These are phyloP conservation scores for Sisymbrium altissimum DNA, from an alignment of 345 rosid genomes.

Conservation along the genomic window DNA sequence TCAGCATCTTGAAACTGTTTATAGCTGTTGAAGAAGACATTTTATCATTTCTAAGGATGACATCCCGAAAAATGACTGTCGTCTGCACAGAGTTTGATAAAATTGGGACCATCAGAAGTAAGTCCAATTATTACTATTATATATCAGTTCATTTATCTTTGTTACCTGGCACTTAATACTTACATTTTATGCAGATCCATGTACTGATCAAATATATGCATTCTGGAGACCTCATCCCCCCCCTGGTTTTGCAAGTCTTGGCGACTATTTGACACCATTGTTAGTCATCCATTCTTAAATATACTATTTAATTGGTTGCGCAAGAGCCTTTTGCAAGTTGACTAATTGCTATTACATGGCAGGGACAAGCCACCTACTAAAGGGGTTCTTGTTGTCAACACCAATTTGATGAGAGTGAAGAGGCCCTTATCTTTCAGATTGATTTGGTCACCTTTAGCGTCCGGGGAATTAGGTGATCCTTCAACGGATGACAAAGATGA, in stretches of 20 bases:
- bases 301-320: neutral
- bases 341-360: conserved; percentile 36
- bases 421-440: conserved; percentile 75
- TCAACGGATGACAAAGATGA: conserved; percentile 22
- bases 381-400: conserved; percentile 87
- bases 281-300: conserved; percentile 40
- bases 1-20: conserved; percentile 89
- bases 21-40: conserved; percentile 94
- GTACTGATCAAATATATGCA: conserved; percentile 58
- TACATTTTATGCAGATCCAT: conserved; percentile 50
- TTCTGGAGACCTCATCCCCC: conserved; percentile 97
- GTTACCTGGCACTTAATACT: conserved; percentile 25
- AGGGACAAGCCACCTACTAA: conserved; percentile 98
- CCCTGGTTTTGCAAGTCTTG: conserved; percentile 93
- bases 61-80: conserved; percentile 79
- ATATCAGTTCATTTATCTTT: conserved; percentile 13
- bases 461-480: conserved; percentile 39
- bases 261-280: conserved; percentile 92
- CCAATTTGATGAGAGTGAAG: conserved; percentile 73
- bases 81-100: conserved; percentile 88
- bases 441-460: conserved; percentile 60
- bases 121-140: conserved; percentile 20
- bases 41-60: conserved; percentile 78
- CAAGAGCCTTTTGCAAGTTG: conserved; percentile 9
- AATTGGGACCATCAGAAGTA: conserved; percentile 81